A percentile compares a stretch with the other conserved stretches of the same genome.
phyloP scores from a whole-genome alignment of 345 rosid genomes.

The Euphorbia lathyris region DNA sequence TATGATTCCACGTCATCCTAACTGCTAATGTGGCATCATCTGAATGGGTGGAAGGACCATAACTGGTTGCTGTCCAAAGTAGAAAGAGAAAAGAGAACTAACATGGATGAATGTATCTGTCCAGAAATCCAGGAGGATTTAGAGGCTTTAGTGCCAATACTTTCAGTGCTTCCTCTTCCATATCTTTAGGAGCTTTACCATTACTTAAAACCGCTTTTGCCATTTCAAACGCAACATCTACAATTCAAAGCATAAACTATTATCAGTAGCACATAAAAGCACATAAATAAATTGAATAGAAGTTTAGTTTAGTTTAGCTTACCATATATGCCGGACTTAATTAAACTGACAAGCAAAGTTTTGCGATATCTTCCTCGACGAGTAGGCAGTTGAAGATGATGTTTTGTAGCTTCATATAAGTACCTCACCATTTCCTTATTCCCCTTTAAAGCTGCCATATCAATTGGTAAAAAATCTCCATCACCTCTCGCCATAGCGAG shows the following conservation, averaged over 20 bases:
- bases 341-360: background rate
- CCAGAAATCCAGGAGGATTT: background rate
- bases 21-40: no score
- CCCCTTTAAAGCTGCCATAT: background rate
- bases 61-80: no score
- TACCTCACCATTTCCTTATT: background rate
- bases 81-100: background rate
- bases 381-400: background rate
- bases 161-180: constrained; percentile 1
- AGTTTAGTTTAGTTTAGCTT: no score
- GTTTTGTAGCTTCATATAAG: background rate
- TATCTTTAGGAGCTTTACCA: background rate
- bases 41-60: no score
- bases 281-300: no score
- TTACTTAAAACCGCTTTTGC: background rate
- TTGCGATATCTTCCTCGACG: background rate
- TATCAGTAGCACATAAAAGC: no score
- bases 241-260: no score
- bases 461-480: background rate
- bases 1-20: no score
- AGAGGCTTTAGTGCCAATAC: background rate
- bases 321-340: background rate
- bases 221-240: background rate
- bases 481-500: background rate
- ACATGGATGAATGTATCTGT: background rate